Evolutionary conservation across 495 filamentous ascomycete species (phyloP).

Genomic region (Thermothielavioides terrestris): DNA sequence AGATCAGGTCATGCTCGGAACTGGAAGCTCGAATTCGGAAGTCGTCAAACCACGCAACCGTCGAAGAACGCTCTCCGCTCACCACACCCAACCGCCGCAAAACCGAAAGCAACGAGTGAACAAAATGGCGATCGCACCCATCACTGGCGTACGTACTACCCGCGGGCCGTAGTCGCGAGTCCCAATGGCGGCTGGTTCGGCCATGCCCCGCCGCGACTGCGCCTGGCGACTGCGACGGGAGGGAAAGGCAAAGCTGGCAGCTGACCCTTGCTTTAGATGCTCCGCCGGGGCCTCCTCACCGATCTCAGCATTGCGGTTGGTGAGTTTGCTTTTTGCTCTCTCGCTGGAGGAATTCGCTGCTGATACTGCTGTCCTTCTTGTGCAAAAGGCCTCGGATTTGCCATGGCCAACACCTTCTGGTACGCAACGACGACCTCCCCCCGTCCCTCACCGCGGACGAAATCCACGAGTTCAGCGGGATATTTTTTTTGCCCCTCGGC

Average conservation of each 20-base stretch:
- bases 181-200: conserved; percentile 13
- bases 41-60: conserved; percentile 24
- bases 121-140: conserved; percentile 23
- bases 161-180: not conserved
- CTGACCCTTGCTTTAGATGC: conserved; percentile 41
- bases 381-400: conserved; percentile 34
- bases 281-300: conserved; percentile 40
- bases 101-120: too few relatives aligned
- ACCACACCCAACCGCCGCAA: not conserved
- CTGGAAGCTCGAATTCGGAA: conserved; percentile 17
- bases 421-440: conserved; percentile 24
- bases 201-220: not conserved
- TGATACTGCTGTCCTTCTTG: too few relatives aligned
- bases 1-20: conserved; percentile 21
- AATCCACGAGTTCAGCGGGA: too few relatives aligned
- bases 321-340: conserved; percentile 15
- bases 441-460: not conserved
- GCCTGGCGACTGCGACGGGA: not conserved
- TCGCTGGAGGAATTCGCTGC: not conserved
- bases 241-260: conserved; percentile 11
- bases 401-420: conserved; percentile 39
- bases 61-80: conserved; percentile 15
- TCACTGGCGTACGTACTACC: conserved; percentile 32
- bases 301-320: conserved; percentile 39
- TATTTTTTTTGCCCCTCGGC: too few relatives aligned